These are phyloP conservation scores for Barbatosphaeria neglecta DNA, from an alignment of 495 filamentous ascomycete species.

Conservation along the genomic window DNA sequence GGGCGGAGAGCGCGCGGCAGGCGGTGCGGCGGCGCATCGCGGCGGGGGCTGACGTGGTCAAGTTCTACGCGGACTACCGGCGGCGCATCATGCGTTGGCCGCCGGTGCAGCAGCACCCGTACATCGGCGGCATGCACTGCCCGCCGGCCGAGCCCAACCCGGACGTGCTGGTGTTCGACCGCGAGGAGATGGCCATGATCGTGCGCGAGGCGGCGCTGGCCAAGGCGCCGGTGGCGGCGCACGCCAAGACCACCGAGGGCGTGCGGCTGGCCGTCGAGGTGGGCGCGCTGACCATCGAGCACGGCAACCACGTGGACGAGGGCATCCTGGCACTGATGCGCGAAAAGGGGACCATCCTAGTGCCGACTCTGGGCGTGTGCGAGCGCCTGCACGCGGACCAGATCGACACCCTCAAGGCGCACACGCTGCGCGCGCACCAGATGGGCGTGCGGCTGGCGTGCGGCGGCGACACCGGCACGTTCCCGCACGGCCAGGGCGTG, in stretches of 20 bases:
- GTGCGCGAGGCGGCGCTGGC: not conserved
- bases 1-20: not conserved
- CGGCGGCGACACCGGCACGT: slow-evolving; percentile 33
- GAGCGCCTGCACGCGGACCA: not conserved
- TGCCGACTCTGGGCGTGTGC: not conserved
- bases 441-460: slow-evolving; percentile 22
- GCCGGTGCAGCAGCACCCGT: slow-evolving; percentile 7
- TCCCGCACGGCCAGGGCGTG: slow-evolving; percentile 30
- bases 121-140: not conserved
- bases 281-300: slow-evolving; percentile 1
- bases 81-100: slow-evolving; percentile 36
- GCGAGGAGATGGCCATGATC: slow-evolving; percentile 1
- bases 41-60: not conserved
- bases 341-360: slow-evolving; percentile 1
- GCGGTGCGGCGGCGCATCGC: slow-evolving; percentile 2
- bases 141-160: not conserved
- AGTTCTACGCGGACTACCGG: slow-evolving; percentile 26
- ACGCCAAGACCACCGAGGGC: not conserved
- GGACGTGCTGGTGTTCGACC: not conserved
- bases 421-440: slow-evolving; percentile 13
- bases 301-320: not conserved
- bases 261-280: not conserved
- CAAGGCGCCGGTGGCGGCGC: not conserved
- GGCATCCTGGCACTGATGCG: not conserved
- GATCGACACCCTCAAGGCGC: not conserved